Conservation (phyloP, 2,329 filamentous ascomycete genomes). For the Pyrenophora graminea region DNA sequence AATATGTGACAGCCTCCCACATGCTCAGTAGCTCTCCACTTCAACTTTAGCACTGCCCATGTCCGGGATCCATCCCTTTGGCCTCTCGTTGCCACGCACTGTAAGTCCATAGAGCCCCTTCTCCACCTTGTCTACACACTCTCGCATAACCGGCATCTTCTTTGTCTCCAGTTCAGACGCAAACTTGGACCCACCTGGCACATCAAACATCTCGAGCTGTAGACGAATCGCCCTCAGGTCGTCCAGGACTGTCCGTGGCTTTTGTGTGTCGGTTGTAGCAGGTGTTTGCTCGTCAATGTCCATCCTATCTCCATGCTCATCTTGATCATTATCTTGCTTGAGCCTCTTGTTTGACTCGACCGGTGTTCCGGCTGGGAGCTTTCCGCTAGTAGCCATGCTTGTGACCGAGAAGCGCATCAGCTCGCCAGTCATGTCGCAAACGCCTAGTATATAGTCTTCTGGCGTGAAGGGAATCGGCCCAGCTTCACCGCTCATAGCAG, state of each 20-base stretch:
- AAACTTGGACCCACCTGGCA: constrained; percentile 58
- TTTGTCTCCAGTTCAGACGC: constrained; percentile 65
- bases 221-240: constrained; percentile 81
- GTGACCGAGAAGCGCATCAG: constrained; percentile 97
- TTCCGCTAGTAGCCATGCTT: constrained; percentile 74
- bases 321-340: constrained; percentile 22
- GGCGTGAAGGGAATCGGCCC: constrained; percentile 68
- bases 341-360: constrained; percentile 42
- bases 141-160: constrained; percentile 85
- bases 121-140: constrained; percentile 93
- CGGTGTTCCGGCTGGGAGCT: constrained; percentile 48
- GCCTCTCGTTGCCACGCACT: constrained; percentile 84
- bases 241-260: constrained; percentile 68
- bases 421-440: constrained; percentile 94
- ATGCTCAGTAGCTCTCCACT: constrained; percentile 47
- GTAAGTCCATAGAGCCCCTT: constrained; percentile 83
- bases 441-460: constrained; percentile 85
- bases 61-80: constrained; percentile 90
- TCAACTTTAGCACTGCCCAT: constrained; percentile 53
- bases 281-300: constrained; percentile 40
- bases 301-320: constrained; percentile 39
- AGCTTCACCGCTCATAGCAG: constrained; percentile 43
- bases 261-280: constrained; percentile 21
- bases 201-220: constrained; percentile 73
- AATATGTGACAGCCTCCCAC: not conserved